Conservation (phyloP, 2,329 filamentous ascomycete genomes). For the Pestalotiopsis sp. region DNA sequence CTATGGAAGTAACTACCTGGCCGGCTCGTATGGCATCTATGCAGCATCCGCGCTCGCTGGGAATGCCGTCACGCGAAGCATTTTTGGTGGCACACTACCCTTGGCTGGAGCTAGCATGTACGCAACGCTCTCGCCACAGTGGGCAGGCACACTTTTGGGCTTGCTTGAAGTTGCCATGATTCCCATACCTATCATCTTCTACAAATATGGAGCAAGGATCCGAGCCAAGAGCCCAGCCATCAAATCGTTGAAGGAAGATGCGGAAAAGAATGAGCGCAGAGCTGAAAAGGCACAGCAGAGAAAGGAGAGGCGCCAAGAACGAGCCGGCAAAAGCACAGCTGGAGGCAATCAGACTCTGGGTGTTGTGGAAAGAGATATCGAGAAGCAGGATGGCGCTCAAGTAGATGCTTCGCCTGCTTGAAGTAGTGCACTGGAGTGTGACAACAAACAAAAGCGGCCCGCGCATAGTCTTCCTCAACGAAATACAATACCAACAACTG, state of each 20-base stretch:
- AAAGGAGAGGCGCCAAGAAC: conserved; percentile 17
- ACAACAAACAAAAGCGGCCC: too few species aligned
- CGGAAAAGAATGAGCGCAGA: conserved; percentile 39
- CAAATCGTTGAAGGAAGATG: conserved; percentile 45
- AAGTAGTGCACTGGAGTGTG: background rate
- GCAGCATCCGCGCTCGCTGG: conserved; percentile 79
- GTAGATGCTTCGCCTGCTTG: background rate
- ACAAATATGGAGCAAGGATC: conserved; percentile 59
- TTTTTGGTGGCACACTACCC: conserved; percentile 78
- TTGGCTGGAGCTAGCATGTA: conserved; percentile 78
- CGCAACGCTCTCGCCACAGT: conserved; percentile 67
- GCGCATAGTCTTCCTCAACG: too few species aligned
- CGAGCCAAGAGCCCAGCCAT: conserved; percentile 52
- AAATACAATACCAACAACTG: too few species aligned
- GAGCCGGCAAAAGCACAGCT: background rate
- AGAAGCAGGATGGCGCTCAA: conserved; percentile 3
- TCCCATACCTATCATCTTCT: conserved; percentile 81
- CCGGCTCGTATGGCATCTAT: conserved; percentile 78
- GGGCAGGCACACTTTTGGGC: conserved; percentile 77
- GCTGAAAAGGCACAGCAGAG: conserved; percentile 29
- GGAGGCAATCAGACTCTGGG: conserved; percentile 10
- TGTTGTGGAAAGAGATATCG: background rate
- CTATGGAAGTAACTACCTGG: conserved; percentile 79
- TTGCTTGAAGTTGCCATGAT: conserved; percentile 73
- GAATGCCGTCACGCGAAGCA: conserved; percentile 72